Base-by-base conservation (phyloP, 495 filamentous ascomycete genomes). In the Trichoderma asperelloides region DNA sequence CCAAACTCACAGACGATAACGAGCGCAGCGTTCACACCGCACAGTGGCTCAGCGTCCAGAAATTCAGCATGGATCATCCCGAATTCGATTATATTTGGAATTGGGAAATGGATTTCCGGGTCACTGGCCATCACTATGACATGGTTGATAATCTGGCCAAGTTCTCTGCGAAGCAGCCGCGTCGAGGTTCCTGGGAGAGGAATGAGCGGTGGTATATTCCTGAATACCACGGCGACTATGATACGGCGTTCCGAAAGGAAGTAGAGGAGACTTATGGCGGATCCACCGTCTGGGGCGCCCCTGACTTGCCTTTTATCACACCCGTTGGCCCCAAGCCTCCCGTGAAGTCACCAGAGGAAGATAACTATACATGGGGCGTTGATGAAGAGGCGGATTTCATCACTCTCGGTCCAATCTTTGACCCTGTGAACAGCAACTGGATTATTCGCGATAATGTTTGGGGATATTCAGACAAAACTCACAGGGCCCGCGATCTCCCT, bases 71-170 rank as follows among this genome's bases (percentile, higher is more conserved):
- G 67, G 79, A 86, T 30, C 83, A 89, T 68, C 88, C 88, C 0
- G 84, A 91, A 67, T 92, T 89, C 67, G 88, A 89, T 65, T 90
- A 81, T 70, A 81, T 89, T 65, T 92, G 89, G 89, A 91, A 92
- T 72, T 87, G 88, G 81, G 89, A 91, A 69, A 82, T 89, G 72
- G 89, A 92, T 71, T 83, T 83, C n/a, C 84, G 90, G 25, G 84
- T 86, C 66, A 89, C 85, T 0, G 89, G 89, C 11, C 86, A 92
- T 68, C 80, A 86, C 73, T 91, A 91, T 72, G 84, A 91, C 69
- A 81, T 91, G 62, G 76, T 92, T 21, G 84, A 87, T 68, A 84
- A 82, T 65, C 69, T 91, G 15, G 70, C 76, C 13, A 69, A 81
- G 2, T 92, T 91, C 74, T 84, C 83, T 13, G 79, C 76, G 69